Conservation (phyloP, 148 eudicot species). For the Rheum nobile region DNA sequence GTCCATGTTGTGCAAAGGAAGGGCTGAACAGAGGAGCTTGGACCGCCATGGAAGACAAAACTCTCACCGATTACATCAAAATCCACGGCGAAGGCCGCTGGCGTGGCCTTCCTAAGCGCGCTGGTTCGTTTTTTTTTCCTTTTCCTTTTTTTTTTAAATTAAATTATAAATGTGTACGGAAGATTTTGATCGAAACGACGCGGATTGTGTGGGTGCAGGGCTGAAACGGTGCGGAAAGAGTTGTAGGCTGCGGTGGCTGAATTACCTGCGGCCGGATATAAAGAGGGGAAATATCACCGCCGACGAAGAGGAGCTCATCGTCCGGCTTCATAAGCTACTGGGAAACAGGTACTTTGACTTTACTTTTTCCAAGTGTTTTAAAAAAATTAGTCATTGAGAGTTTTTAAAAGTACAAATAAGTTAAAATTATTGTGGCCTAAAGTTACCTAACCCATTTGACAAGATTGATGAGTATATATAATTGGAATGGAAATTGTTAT, state of each 20-base stretch:
- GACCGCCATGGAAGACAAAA: constrained; percentile 5
- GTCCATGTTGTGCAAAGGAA: constrained; percentile 3
- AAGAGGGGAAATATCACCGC: constrained; percentile 20
- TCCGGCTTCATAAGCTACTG: constrained; percentile 18
- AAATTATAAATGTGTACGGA: neutral
- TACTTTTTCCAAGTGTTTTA: too few species aligned
- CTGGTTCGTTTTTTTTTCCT: neutral
- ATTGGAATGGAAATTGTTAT: neutral
- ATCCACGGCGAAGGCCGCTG: neutral
- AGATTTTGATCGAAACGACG: neutral
- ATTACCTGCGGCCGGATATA: constrained; percentile 25
- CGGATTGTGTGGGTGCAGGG: neutral
- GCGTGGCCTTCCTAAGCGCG: neutral
- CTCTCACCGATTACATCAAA: neutral
- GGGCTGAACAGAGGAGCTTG: constrained; percentile 3
- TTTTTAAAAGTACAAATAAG: neutral
- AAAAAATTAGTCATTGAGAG: neutral
- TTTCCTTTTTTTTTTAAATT: neutral
- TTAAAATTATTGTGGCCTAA: neutral
- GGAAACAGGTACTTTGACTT: constrained; percentile 17
- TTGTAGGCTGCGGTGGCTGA: constrained; percentile 25
- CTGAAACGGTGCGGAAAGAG: constrained; percentile 22
- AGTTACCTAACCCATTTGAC: neutral
- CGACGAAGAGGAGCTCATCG: constrained; percentile 20
- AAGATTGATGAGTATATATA: neutral